These are phyloP conservation scores for Monilinia aucupariae DNA, from an alignment of 2,329 filamentous ascomycete genomes.

Conservation along the genomic window DNA sequence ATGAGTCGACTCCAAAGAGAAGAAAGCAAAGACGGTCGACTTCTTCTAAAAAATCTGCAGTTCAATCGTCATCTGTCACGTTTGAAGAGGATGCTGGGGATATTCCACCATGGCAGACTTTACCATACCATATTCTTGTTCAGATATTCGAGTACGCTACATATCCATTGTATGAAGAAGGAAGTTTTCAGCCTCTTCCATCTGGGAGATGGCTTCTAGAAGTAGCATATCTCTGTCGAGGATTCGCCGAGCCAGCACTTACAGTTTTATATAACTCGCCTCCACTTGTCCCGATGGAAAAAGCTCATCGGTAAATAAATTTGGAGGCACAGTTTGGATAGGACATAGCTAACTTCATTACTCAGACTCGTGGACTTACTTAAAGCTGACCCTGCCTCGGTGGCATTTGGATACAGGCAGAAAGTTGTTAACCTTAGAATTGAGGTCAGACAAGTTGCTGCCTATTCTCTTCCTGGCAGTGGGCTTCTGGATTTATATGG, in stretches of 20 bases:
- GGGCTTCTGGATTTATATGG: conserved; percentile 51
- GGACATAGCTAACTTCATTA: neutral
- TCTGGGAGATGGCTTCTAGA: conserved; percentile 58
- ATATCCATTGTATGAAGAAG: conserved; percentile 44
- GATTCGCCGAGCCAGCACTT: conserved; percentile 67
- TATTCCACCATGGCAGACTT: conserved; percentile 52
- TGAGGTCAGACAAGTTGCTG: conserved; percentile 42
- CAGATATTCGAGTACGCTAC: conserved; percentile 66
- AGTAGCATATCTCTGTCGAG: conserved; percentile 56
- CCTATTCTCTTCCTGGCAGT: conserved; percentile 47
- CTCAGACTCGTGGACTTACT: conserved; percentile 45
- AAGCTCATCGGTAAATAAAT: conserved; percentile 38
- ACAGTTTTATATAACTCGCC: conserved; percentile 67
- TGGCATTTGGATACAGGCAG: conserved; percentile 33
- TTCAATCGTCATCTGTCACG: neutral
- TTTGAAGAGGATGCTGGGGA: conserved; percentile 28
- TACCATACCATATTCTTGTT: conserved; percentile 64
- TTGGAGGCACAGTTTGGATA: too few species aligned
- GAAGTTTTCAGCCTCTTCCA: conserved; percentile 39
- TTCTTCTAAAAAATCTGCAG: conserved; percentile 13
- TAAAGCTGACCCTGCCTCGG: conserved; percentile 34
- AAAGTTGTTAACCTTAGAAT: conserved; percentile 33
- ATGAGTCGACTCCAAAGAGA: conserved; percentile 23
- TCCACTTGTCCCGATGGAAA: conserved; percentile 51
- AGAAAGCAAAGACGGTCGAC: conserved; percentile 18